Evolutionary conservation across 2,329 filamentous ascomycete species (phyloP).

Genomic region (Ophiosphaerella korrae): DNA sequence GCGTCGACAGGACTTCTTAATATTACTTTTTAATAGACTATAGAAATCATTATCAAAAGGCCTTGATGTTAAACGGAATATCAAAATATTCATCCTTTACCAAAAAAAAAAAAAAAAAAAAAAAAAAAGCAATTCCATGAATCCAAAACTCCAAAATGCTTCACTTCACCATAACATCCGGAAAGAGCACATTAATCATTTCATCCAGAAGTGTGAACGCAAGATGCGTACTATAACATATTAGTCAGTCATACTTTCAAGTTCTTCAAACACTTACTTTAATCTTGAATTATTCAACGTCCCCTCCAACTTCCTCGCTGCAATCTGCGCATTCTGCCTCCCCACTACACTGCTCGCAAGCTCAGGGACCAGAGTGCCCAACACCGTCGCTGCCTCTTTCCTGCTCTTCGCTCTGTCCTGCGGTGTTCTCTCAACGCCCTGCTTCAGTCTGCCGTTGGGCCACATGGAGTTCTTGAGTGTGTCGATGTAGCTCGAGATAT

Average conservation of each 20-base stretch:
- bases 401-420: constrained; percentile 79
- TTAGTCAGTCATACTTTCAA: constrained; percentile 18
- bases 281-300: constrained; percentile 88
- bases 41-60: too few relatives aligned
- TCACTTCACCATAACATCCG: constrained; percentile 31
- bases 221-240: constrained; percentile 53
- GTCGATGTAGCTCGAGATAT: constrained; percentile 74
- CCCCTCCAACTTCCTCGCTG: constrained; percentile 85
- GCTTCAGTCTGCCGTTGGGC: constrained; percentile 69
- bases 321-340: constrained; percentile 85
- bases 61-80: too few relatives aligned
- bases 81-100: too few relatives aligned
- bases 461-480: constrained; percentile 79
- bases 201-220: constrained; percentile 58
- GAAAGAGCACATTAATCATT: constrained; percentile 53
- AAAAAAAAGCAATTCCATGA: too few relatives aligned
- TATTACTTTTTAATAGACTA: too few relatives aligned
- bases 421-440: constrained; percentile 62
- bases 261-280: constrained; percentile 68
- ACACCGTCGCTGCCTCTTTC: constrained; percentile 85
- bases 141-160: background rate
- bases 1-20: too few relatives aligned
- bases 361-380: constrained; percentile 89
- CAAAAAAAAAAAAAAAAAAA: too few relatives aligned
- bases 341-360: constrained; percentile 92